Evolutionary conservation across 441 rosid species (phyloP).

Genomic region (Raphanus hybrid): DNA sequence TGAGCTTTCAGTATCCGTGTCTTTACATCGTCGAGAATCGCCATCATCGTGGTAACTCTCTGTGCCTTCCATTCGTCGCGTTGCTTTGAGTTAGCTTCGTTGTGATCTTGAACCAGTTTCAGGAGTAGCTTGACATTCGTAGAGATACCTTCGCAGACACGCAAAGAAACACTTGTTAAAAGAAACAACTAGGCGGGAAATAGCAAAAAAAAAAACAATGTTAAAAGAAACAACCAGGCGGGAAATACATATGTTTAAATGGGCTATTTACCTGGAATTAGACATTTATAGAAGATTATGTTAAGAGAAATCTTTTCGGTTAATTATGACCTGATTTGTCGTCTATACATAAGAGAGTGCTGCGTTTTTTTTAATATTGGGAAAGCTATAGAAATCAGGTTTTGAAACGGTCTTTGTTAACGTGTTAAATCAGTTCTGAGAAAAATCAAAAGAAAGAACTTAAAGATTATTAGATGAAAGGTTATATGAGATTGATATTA

Average conservation of each 20-base stretch:
- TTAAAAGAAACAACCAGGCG: no score
- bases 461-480: background rate
- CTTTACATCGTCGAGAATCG: slow-evolving; percentile 75
- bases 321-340: no score
- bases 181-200: no score
- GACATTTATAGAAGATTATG: no score
- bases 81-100: slow-evolving; percentile 51
- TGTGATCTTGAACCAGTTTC: slow-evolving; percentile 75
- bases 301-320: no score
- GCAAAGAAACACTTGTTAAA: slow-evolving; percentile 9
- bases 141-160: slow-evolving; percentile 48
- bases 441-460: background rate
- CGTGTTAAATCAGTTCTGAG: background rate
- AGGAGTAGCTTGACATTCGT: slow-evolving; percentile 69
- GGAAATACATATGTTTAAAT: no score
- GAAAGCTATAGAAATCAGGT: no score
- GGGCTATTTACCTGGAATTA: no score
- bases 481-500: slow-evolving; percentile 11
- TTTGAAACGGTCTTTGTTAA: background rate
- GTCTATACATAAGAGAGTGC: no score
- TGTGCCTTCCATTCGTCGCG: slow-evolving; percentile 60
- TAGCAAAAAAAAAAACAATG: no score
- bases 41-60: slow-evolving; percentile 73
- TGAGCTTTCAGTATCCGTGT: slow-evolving; percentile 65
- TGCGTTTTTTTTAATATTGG: no score